phyloP scores from a whole-genome alignment of 116 monocot genomes.

The Trichopus zeylanicus region DNA sequence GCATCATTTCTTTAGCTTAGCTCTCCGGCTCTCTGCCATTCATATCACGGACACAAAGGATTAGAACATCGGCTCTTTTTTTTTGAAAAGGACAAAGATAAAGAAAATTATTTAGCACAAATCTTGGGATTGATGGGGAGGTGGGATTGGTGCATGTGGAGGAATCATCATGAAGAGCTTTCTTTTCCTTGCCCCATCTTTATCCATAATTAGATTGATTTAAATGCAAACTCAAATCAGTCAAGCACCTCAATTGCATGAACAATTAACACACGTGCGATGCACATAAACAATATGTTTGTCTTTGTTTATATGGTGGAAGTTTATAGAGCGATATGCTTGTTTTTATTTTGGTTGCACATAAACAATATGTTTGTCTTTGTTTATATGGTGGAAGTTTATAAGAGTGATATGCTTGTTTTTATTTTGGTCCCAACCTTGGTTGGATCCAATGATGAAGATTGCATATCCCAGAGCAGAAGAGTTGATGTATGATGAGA shows the following conservation, averaged over 20 bases:
- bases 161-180: not conserved
- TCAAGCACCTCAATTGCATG: too few relatives aligned
- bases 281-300: too few relatives aligned
- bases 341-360: too few relatives aligned
- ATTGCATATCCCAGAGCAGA: not conserved
- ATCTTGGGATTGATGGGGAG: not conserved
- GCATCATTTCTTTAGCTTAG: not conserved
- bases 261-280: too few relatives aligned
- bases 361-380: too few relatives aligned
- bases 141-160: not conserved
- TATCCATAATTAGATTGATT: too few relatives aligned
- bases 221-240: too few relatives aligned
- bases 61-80: slow-evolving; percentile 1
- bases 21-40: slow-evolving; percentile 1
- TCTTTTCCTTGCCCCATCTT: not conserved
- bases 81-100: not conserved
- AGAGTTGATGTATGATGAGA: not conserved
- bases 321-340: too few relatives aligned
- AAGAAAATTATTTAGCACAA: not conserved
- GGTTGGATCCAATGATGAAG: not conserved
- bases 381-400: too few relatives aligned
- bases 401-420: too few relatives aligned
- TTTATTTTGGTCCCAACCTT: too few relatives aligned
- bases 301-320: too few relatives aligned
- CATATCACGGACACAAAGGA: not conserved